Base-by-base conservation (phyloP, 352 stramenopile genomes). In the Pythium aquatile region DNA sequence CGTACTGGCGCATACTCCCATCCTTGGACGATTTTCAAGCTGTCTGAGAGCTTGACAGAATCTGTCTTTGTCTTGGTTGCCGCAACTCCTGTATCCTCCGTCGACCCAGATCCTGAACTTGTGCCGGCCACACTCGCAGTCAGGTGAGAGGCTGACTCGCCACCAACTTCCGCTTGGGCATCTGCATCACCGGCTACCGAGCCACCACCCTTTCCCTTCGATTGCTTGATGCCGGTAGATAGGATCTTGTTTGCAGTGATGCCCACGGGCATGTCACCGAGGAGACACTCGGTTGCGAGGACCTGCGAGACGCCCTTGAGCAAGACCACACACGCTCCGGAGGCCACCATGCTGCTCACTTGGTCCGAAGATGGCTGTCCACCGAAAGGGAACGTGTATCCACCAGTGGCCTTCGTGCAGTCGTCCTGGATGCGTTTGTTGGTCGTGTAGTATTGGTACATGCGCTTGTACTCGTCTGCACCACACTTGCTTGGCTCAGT, bases 371-470 rank as follows among this genome's bases (percentile, higher is more conserved):
- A 39, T 3, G 49, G 49, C 16, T 39, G 7, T 26, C 49, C 49
- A 24, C 9, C 8, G 14, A 56, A 56, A 11, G 49, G 49, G n/a
- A 56, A 56, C 10, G 49, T 56, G 49, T 56, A 56, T 7, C 49
- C 49, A 11, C 49, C 17, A 5, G 49, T 40, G 14, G 30, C 24
- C 26, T 16, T 17, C 2, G 49, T 56, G 49, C 49, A 56, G 26
- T 56, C 49, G 16, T 56, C 30, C 17, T 56, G 49, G 24, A 56
- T 30, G 16, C 17, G 24, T 14, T 56, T 30, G 30, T 56, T 56
- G 2, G 24, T 56, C 26, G 10, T 5, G 49, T 56, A 56, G 49
- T 56, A 56, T 26, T 56, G 26, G 29, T 40, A 56, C 16, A 56
- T 30, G n/a, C 17, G 49, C 49, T 40, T 35, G 16, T 56, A 39